Base-by-base conservation (phyloP, 164 flowering plant genomes). In the Umbilicus rupestris region DNA sequence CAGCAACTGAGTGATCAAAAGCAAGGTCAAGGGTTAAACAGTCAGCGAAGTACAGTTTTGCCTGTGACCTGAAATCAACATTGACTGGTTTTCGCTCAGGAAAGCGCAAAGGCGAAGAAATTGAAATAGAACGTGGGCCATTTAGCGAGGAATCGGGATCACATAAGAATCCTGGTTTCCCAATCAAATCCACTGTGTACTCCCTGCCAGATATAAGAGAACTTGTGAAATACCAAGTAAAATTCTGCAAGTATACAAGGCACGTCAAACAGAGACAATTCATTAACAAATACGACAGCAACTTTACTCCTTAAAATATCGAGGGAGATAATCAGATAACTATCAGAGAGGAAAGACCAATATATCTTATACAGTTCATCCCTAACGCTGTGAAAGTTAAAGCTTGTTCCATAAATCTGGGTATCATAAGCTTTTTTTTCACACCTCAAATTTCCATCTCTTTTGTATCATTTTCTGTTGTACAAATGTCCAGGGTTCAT, bases 11-110 rank as follows among this genome's bases (percentile, higher is more conserved):
- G 68, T 79, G 86, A 65, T 80, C 89, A 78, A 88, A 92, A 66
- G 84, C 81, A 62, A 83, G 69, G 79, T 84, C 75, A 70, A 94
- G 84, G 37, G 92, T 85, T 45, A 85, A 82, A 44, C 82, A 80
- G 59, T 91, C 96, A 28, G 78, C 66, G 71, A 91, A 91, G 75
- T 84, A 94, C 72, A 84, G 92, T 76, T 84, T 86, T 69, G 99
- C 99, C 75, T 88, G 78, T 62, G 79, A 79, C 73, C 89, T 82
- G 77, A 87, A 89, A 82, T 90, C 87, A 75, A 85, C 76, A 52
- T 80, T 85, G 79, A 78, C 80, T 67, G 80, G 75, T 78, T 77
- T 89, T 68, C 73, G 76, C 71, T 81, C 73, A 29, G 99, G 99
- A 75, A 84, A 84, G 65, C 96, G 89, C 65, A 63, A 31, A 16